Evolutionary conservation across 352 stramenopile genomes (phyloP).

Genomic region (Phytophthora pistaciae): DNA sequence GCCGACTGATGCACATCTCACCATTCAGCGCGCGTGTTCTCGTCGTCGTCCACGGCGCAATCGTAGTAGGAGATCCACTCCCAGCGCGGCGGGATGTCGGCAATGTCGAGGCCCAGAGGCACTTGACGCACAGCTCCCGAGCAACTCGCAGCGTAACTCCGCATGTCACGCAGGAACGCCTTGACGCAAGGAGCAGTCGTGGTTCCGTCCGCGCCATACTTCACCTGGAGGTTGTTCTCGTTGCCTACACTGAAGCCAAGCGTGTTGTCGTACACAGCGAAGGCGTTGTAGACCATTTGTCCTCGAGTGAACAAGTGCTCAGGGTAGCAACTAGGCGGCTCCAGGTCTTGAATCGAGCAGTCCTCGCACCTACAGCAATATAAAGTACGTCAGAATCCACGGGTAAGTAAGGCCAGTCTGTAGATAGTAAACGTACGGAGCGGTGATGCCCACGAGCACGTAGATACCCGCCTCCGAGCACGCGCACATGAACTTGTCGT

Average conservation of each 20-base stretch:
- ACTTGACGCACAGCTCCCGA: slow-evolving; percentile 50
- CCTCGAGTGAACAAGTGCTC: slow-evolving; percentile 59
- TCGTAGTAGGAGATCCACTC: slow-evolving; percentile 77
- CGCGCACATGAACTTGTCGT: slow-evolving; percentile 90
- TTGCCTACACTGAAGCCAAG: slow-evolving; percentile 71
- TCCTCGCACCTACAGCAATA: slow-evolving; percentile 49
- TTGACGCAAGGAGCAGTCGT: slow-evolving; percentile 71
- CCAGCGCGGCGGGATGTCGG: slow-evolving; percentile 61
- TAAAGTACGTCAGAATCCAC: not conserved
- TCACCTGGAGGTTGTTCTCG: slow-evolving; percentile 61
- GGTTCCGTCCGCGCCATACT: slow-evolving; percentile 38
- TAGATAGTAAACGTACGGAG: slow-evolving; percentile 36
- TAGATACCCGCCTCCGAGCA: slow-evolving; percentile 78
- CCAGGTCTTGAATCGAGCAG: slow-evolving; percentile 57
- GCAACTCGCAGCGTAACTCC: slow-evolving; percentile 61
- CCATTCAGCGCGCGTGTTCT: slow-evolving; percentile 68
- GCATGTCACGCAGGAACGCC: slow-evolving; percentile 64
- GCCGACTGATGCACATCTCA: not conserved
- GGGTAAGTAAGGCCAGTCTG: not conserved
- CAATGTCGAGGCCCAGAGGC: slow-evolving; percentile 69
- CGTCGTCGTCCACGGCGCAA: slow-evolving; percentile 60
- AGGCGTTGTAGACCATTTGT: slow-evolving; percentile 77
- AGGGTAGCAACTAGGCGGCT: slow-evolving; percentile 63
- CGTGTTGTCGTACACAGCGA: slow-evolving; percentile 82
- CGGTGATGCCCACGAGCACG: slow-evolving; percentile 72